These are phyloP conservation scores for Boletus eberwhitei DNA, from an alignment of 768 basidiomycete species.

Conservation along the genomic window DNA sequence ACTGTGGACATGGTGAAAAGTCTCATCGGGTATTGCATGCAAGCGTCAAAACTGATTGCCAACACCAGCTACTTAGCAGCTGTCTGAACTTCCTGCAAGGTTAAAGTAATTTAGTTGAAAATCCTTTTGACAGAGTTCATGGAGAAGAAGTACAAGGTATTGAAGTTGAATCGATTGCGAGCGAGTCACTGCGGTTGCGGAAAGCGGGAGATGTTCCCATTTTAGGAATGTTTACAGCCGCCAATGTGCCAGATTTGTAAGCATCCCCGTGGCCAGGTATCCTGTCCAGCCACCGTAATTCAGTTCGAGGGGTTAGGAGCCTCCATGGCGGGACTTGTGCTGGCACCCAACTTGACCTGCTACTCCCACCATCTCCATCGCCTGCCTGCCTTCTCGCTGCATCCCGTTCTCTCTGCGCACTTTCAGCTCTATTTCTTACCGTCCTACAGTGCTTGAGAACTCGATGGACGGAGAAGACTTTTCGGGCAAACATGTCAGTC, in stretches of 20 bases:
- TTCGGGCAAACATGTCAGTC: constrained; percentile 50
- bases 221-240: not conserved
- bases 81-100: too few species aligned
- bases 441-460: not conserved
- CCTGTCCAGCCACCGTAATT: not conserved
- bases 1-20: too few species aligned
- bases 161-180: too few species aligned
- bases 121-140: too few species aligned
- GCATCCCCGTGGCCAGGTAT: too few species aligned
- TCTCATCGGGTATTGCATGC: too few species aligned
- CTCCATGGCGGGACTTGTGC: not conserved
- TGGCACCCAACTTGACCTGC: not conserved
- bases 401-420: not conserved
- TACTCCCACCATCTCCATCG: not conserved
- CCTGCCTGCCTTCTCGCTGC: not conserved
- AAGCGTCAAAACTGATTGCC: too few species aligned
- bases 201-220: not conserved
- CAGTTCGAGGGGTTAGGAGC: not conserved
- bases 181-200: too few species aligned
- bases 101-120: too few species aligned
- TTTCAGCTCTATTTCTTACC: not conserved
- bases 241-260: not conserved
- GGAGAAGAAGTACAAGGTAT: too few species aligned
- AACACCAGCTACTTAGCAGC: too few species aligned
- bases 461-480: constrained; percentile 38